phyloP scores from a whole-genome alignment of 2,329 filamentous ascomycete species.

The Pezicula neosporulosa region DNA sequence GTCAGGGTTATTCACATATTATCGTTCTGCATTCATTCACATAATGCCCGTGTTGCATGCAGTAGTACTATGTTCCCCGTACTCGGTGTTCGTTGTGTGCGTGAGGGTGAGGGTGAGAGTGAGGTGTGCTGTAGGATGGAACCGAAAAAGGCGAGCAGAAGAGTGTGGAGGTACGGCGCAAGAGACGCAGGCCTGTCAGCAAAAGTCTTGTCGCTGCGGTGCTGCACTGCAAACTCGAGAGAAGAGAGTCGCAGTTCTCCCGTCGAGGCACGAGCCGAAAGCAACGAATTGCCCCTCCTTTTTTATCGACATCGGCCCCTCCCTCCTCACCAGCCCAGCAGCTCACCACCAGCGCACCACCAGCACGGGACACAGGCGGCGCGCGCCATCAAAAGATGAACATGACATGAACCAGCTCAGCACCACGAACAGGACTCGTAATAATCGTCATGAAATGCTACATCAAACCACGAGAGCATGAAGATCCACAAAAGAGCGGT shows the following conservation, averaged over 20 bases:
- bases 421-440: background rate
- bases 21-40: background rate
- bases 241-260: background rate
- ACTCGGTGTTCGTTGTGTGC: background rate
- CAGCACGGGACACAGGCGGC: too few relatives aligned
- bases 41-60: background rate
- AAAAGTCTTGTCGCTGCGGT: background rate
- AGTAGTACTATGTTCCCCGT: background rate
- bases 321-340: too few relatives aligned
- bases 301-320: background rate
- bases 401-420: too few relatives aligned
- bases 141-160: too few relatives aligned
- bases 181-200: background rate
- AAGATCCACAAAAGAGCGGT: constrained; percentile 18
- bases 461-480: background rate
- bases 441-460: background rate
- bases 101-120: background rate
- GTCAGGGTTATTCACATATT: background rate
- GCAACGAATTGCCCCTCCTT: background rate
- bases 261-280: background rate
- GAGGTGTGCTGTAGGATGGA: background rate
- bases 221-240: background rate
- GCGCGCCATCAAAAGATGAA: too few relatives aligned
- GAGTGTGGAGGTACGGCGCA: background rate
- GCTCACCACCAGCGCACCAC: too few relatives aligned